Evolutionary conservation across 2,329 filamentous ascomycete species (phyloP).

Genomic region (Fusarium annulatum): DNA sequence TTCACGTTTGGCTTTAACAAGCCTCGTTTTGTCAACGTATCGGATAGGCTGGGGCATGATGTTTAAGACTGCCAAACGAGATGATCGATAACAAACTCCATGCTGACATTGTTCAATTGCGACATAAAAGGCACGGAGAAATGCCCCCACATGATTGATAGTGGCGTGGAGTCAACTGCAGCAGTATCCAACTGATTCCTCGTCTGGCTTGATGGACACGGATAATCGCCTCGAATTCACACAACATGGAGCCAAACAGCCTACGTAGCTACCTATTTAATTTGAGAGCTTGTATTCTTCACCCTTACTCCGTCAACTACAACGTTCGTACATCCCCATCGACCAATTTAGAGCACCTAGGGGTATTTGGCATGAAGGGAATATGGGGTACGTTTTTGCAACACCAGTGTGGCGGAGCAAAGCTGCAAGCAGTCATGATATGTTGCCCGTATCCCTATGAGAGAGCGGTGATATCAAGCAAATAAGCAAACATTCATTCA

Average conservation of each 20-base stretch:
- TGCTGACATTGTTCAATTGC: neutral
- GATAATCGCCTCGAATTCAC: constrained; percentile 13
- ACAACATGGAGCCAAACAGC: neutral
- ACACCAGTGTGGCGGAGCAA: constrained; percentile 21
- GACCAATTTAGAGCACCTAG: neutral
- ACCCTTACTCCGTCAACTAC: neutral
- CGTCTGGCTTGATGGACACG: constrained; percentile 6
- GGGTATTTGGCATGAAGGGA: neutral
- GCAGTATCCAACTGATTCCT: constrained; percentile 7
- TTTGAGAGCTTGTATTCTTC: neutral
- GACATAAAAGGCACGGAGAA: neutral
- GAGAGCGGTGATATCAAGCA: neutral
- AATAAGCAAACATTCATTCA: neutral
- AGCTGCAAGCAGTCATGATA: constrained; percentile 21
- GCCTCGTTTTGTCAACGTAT: neutral
- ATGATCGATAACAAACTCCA: neutral
- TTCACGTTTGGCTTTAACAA: neutral
- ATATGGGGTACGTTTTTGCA: constrained; percentile 3
- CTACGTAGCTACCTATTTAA: neutral
- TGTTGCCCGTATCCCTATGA: neutral
- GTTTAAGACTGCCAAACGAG: neutral
- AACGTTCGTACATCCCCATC: neutral
- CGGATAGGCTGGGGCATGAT: neutral
- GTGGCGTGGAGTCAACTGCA: constrained; percentile 11
- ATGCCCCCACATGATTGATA: constrained; percentile 11